Evolutionary conservation across 1,284 basidiomycete species (phyloP).

Genomic region (Cryptococcus depauperatus): DNA sequence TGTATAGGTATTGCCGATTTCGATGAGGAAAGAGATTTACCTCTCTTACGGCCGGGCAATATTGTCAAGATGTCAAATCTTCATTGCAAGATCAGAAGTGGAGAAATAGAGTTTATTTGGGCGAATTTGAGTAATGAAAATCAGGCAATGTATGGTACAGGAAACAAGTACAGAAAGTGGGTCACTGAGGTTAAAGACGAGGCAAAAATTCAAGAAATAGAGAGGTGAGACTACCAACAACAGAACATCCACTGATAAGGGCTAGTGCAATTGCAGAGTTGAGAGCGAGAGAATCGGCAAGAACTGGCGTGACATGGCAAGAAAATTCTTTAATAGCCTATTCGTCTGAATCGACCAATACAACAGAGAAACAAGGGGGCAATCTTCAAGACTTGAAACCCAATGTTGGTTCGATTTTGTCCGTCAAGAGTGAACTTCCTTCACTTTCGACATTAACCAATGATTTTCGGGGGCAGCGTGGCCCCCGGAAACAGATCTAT

Average conservation of each 20-base stretch:
- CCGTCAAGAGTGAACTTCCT: no score
- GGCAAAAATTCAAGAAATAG: not conserved
- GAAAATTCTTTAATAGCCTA: no score
- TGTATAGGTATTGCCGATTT: conserved; percentile 14
- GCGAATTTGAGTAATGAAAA: not conserved
- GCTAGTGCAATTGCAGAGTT: not conserved
- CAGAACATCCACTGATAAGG: not conserved
- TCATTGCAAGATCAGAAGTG: not conserved
- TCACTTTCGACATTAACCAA: no score
- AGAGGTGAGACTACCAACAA: not conserved
- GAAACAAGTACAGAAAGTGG: no score
- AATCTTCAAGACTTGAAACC: no score
- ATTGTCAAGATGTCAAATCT: conserved; percentile 1
- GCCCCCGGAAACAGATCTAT: no score
- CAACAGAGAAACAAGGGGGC: no score
- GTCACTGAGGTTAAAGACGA: not conserved
- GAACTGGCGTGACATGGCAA: no score
- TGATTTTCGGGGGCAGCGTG: no score
- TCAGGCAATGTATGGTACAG: not conserved
- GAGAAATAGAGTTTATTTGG: not conserved
- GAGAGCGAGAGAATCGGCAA: not conserved
- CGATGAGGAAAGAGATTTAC: not conserved
- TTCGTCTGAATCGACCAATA: no score
- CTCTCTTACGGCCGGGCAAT: conserved; percentile 15
- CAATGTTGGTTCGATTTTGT: no score